Conservation (phyloP, 768 basidiomycete genomes). For the Hericium alpestre region DNA sequence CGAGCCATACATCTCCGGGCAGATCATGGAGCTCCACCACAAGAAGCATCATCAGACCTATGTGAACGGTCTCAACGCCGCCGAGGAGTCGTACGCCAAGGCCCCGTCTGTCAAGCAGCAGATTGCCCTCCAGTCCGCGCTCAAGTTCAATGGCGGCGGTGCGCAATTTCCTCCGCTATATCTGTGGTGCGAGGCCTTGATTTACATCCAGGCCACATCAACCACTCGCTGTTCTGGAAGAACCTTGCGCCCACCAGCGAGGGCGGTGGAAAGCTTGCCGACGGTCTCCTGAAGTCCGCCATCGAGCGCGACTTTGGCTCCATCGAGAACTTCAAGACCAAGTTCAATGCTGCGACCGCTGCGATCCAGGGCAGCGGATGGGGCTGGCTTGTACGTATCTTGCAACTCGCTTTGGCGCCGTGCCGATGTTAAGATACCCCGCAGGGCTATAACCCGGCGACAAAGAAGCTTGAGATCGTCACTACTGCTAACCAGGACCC, state of each 20-base stretch:
- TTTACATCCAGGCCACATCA: slow-evolving; percentile 63
- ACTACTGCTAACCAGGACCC: slow-evolving; percentile 98
- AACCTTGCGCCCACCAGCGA: slow-evolving; percentile 71
- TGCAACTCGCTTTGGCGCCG: neutral
- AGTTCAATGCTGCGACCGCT: slow-evolving; percentile 78
- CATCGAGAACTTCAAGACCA: slow-evolving; percentile 60
- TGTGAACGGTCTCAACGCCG: slow-evolving; percentile 84
- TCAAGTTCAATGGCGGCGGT: slow-evolving; percentile 98
- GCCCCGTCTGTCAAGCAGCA: slow-evolving; percentile 62
- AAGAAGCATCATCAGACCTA: slow-evolving; percentile 94
- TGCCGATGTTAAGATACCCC: neutral
- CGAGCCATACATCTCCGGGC: slow-evolving; percentile 82
- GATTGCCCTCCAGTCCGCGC: slow-evolving; percentile 80
- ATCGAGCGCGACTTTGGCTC: slow-evolving; percentile 57
- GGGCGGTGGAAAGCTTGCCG: slow-evolving; percentile 42
- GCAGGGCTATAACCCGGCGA: slow-evolving; percentile 60
- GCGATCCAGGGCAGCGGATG: slow-evolving; percentile 90
- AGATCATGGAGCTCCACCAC: slow-evolving; percentile 95
- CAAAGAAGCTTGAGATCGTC: slow-evolving; percentile 68
- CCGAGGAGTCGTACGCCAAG: slow-evolving; percentile 66
- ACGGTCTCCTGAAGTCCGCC: slow-evolving; percentile 57
- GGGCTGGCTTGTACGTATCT: slow-evolving; percentile 81
- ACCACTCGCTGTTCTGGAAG: slow-evolving; percentile 95
- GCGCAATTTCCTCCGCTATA: slow-evolving; percentile 17
- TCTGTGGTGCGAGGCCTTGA: neutral